Evolutionary conservation across 805 yeast species (phyloP), one percentile per base, ranked within the genome.

Genomic region (Saccharomyces mikatae): DNA sequence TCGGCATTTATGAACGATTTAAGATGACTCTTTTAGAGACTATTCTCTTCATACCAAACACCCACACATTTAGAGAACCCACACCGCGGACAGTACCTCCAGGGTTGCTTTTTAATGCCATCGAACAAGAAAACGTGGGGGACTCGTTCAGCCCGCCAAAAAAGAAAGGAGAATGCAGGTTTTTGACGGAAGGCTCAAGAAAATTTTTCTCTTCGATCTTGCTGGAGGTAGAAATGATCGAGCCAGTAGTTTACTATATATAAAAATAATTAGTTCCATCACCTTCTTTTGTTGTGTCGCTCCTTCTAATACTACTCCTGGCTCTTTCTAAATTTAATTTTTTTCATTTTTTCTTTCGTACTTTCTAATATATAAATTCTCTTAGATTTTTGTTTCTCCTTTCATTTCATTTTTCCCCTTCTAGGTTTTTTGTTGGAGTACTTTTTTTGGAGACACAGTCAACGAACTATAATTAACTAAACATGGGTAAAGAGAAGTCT

Each of bases 401-500:
- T 22, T 21, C 36, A 6, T 17, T 29, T n/a, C 11, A 31, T 41
- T 36, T 41, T 17, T 41, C 17, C 27, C 48, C 52, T 46, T 46
- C 41, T 22, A n/a, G 17, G 41, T 21, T 36, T 26, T 10, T 36
- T 41, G 52, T 49, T 41, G 28, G 8, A 17, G 27, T 51, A 2
- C 17, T 31, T n/a, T n/a, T 24, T 47, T 46, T 41, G 49, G 48
- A 28, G 49, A 55, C 52, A 53, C 46, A 28, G 30, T 48, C 44
- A 55, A 49, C 56, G 41, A 53, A 58, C 63, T 62, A 52, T 50
- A 44, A 41, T 51, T 41, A 53, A 53, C 52, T 54, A 72, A 61
- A 72, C 56, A 67, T 69, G 96, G 96, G 96, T 85, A 89, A 89
- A 80, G 96, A 84, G 74, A 91, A 92, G 87, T 74, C 82, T 80